Evolutionary conservation across 129 eudicot species (phyloP), one percentile per base, ranked within the genome.

Genomic region (Saussurea involucrata): DNA sequence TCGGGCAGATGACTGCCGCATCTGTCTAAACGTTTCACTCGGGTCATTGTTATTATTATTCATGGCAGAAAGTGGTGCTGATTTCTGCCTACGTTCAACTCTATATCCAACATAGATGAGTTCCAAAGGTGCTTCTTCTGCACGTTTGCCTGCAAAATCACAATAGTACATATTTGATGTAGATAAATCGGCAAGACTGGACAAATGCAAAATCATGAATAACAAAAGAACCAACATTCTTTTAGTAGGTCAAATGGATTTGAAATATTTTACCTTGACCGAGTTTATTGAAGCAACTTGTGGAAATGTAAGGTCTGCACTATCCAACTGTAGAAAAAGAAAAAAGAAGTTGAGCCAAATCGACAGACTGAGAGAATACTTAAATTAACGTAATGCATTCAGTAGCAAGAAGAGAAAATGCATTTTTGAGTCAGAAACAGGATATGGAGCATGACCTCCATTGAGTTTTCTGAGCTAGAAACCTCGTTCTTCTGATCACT

Each of bases 61-160:
- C 74, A 65, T 76, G 68, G 86, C 76, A 67, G 84, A 80, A 60
- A 92, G 87, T 24, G 97, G 97, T 17, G 91, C 97, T 70, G 97
- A 92, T 81, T 86, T 86, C 90, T 89, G 72, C 85, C 63, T 63
- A 78, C 37, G 34, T 82, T 77, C 49, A 72, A 40, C 32, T 74
- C 87, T 77, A 81, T 78, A 44, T 53, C 46, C 27, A 85, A 77
- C 2, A 79, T 40, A 53, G 86, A 75, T 69, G 90, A 80, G 83
- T 77, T 84, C 77, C 76, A 76, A 32, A 80, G 71, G 61, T 81
- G 85, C 76, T 82, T 83, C 72, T 55, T 44, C 64, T 15, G 37
- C 44, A 28, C 12, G 66, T 67, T 64, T 68, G 74, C 87, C 94
- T 88, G 86, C 74, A 79, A 76, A 73, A 28, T 67, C 72, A 65